These are phyloP conservation scores for Tricholomella constricta DNA, from an alignment of 768 basidiomycete genomes.

Conservation along the genomic window DNA sequence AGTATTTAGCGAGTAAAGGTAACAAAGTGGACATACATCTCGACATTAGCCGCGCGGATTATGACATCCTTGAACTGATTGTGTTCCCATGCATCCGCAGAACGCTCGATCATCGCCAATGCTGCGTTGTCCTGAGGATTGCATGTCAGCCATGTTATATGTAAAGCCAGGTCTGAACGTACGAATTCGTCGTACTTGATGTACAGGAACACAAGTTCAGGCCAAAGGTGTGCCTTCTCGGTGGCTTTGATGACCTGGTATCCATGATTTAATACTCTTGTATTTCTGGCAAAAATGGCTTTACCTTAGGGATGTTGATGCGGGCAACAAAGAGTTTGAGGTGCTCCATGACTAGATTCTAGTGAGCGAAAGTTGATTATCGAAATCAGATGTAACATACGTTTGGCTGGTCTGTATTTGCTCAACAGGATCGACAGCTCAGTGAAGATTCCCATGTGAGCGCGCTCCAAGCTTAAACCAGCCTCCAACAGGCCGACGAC, in stretches of 20 bases:
- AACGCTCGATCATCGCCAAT: constrained; percentile 97
- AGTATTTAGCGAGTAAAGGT: constrained; percentile 1
- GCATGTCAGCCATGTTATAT: background rate
- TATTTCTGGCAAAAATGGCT: background rate
- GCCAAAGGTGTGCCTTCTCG: constrained; percentile 97
- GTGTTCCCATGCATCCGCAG: constrained; percentile 99
- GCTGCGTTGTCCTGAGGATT: constrained; percentile 85
- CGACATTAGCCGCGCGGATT: constrained; percentile 95
- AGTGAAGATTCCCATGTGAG: constrained; percentile 99
- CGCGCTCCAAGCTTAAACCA: constrained; percentile 93
- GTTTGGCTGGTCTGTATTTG: constrained; percentile 92
- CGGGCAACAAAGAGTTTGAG: constrained; percentile 93
- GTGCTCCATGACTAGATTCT: constrained; percentile 89
- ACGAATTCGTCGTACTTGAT: constrained; percentile 98
- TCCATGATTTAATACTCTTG: background rate
- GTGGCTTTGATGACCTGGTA: constrained; percentile 86
- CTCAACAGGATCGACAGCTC: constrained; percentile 90
- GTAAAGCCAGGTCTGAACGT: constrained; percentile 28
- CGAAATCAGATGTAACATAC: constrained; percentile 46
- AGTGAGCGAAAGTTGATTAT: constrained; percentile 7
- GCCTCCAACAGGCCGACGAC: constrained; percentile 90
- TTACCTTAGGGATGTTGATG: constrained; percentile 95
- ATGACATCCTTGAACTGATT: constrained; percentile 99
- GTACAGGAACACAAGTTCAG: constrained; percentile 97
- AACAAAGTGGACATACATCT: constrained; percentile 64